Percentiles rank a stretch among this genome's conserved stretches.
These are phyloP conservation scores for Chrysoporthe cubensis DNA, from an alignment of 2,329 filamentous ascomycete genomes.

Conservation along the genomic window DNA sequence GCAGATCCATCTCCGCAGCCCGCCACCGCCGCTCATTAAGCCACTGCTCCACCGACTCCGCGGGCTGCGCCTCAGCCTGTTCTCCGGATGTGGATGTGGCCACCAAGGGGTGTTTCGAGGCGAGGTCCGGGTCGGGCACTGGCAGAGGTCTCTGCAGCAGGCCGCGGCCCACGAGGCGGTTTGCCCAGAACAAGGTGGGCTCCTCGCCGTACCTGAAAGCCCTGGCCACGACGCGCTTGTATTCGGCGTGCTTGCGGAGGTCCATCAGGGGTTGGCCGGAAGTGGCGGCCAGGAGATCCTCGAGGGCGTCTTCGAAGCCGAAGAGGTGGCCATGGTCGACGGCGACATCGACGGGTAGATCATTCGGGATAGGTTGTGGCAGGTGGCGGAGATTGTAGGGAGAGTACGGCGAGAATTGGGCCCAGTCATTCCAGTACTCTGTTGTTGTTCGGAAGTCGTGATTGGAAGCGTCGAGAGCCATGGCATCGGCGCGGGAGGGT, in stretches of 20 bases:
- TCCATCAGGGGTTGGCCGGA: slow-evolving; percentile 47
- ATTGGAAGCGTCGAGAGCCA: not conserved
- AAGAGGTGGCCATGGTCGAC: slow-evolving; percentile 43
- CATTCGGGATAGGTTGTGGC: slow-evolving; percentile 51
- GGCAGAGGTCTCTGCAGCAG: slow-evolving; percentile 19
- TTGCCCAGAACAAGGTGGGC: slow-evolving; percentile 22
- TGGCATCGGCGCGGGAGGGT: not conserved
- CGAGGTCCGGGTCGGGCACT: not conserved
- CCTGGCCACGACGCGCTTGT: slow-evolving; percentile 15
- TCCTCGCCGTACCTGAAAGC: slow-evolving; percentile 20
- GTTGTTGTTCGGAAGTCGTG: not conserved
- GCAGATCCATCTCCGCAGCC: not conserved
- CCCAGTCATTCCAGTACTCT: slow-evolving; percentile 41
- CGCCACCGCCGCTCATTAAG: not conserved
- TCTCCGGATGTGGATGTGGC: not conserved
- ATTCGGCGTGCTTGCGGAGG: slow-evolving; percentile 34
- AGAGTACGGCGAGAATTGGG: slow-evolving; percentile 47
- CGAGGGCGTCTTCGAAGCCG: slow-evolving; percentile 61
- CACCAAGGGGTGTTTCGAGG: not conserved
- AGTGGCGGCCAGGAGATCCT: slow-evolving; percentile 58
- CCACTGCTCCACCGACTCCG: slow-evolving; percentile 12
- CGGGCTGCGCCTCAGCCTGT: not conserved
- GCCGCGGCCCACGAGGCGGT: slow-evolving; percentile 21
- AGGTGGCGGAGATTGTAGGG: slow-evolving; percentile 50
- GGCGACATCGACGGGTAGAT: slow-evolving; percentile 41